These are phyloP conservation scores for Flaveria linearis DNA, from an alignment of 129 eudicot species.

Conservation along the genomic window DNA sequence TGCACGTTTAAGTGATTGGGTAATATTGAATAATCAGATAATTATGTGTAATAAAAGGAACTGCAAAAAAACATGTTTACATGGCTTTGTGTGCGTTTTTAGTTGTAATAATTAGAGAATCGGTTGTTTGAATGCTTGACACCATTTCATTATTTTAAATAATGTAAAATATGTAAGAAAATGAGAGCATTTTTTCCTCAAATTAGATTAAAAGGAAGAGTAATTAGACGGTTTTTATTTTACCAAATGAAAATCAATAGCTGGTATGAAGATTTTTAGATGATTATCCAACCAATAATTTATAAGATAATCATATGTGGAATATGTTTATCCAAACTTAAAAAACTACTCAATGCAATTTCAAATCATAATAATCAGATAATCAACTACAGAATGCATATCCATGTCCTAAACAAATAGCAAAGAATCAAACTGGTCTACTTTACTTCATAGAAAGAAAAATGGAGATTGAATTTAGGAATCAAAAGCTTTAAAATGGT, in stretches of 20 bases:
- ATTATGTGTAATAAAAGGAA: neutral
- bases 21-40: neutral
- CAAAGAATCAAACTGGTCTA: too few species aligned
- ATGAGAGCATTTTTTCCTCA: neutral
- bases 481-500: too few species aligned
- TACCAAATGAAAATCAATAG: neutral
- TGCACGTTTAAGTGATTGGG: neutral
- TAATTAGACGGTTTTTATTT: neutral
- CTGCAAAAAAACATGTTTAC: neutral
- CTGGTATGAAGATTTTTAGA: neutral
- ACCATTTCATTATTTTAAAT: too few species aligned
- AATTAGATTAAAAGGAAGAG: constrained; percentile 1
- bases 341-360: neutral
- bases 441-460: too few species aligned
- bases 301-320: neutral
- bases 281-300: neutral
- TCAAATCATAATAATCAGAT: neutral
- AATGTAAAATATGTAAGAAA: neutral
- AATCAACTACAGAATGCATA: too few species aligned
- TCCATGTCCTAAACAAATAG: too few species aligned
- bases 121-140: neutral
- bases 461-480: too few species aligned
- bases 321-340: neutral
- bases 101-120: neutral
- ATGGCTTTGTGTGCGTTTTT: neutral